These are phyloP conservation scores for Jatropha curcas DNA, from an alignment of 345 rosid genomes.

Conservation along the genomic window DNA sequence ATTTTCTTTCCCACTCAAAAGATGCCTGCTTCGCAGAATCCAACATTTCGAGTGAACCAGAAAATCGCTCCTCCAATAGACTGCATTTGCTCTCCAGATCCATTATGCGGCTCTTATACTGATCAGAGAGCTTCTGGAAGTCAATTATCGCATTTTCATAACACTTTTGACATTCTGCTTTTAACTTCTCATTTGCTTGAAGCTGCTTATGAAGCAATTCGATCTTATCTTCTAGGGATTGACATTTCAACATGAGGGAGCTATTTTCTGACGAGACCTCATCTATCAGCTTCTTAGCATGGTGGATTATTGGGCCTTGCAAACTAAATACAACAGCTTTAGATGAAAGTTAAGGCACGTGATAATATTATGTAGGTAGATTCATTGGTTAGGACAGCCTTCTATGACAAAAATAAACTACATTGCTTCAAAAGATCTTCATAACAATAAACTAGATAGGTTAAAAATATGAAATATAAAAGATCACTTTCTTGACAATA, in stretches of 20 bases:
- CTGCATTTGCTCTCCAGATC: conserved; percentile 38
- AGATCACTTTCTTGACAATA: background rate
- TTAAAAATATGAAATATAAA: background rate
- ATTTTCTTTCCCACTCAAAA: conserved; percentile 44
- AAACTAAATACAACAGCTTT: conserved; percentile 14
- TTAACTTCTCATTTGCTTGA: conserved; percentile 45
- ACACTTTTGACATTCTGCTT: conserved; percentile 39
- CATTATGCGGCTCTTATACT: conserved; percentile 37
- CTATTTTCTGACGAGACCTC: conserved; percentile 45
- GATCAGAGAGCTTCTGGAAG: conserved; percentile 43
- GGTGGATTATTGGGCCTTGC: conserved; percentile 40
- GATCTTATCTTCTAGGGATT: conserved; percentile 35
- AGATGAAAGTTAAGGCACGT: background rate
- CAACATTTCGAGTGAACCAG: conserved; percentile 36
- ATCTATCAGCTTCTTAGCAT: conserved; percentile 42
- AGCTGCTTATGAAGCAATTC: conserved; percentile 45
- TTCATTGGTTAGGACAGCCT: background rate
- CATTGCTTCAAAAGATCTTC: background rate
- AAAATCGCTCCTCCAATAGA: conserved; percentile 38
- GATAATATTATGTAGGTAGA: background rate
- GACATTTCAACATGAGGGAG: conserved; percentile 36
- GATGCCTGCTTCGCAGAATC: conserved; percentile 46
- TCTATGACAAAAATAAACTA: background rate
- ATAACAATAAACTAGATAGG: background rate
- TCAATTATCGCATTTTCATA: conserved; percentile 45